phyloP scores from a whole-genome alignment of 208 protist genomes.

The Endotrypanum monterogeii region DNA sequence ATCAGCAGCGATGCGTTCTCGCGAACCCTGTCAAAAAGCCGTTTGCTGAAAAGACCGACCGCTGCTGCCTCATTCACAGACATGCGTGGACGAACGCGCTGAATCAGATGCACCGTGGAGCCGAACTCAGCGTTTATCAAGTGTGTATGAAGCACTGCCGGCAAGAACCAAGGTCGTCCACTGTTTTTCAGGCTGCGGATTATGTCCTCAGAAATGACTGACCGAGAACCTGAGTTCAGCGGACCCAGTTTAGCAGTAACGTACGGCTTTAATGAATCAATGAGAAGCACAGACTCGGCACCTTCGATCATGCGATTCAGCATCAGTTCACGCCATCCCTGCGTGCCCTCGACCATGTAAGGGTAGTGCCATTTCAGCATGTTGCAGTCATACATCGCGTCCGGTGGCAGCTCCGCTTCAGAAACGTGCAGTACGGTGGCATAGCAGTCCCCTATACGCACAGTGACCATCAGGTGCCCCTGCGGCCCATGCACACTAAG shows the following conservation, averaged over 20 bases:
- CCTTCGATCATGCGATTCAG: constrained; percentile 83
- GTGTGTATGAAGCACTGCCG: constrained; percentile 70
- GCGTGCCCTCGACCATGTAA: constrained; percentile 66
- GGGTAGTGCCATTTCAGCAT: constrained; percentile 91
- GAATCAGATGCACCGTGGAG: constrained; percentile 75
- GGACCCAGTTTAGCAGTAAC: constrained; percentile 67
- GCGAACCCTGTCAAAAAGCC: constrained; percentile 56
- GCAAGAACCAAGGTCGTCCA: constrained; percentile 76
- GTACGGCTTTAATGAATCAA: constrained; percentile 74
- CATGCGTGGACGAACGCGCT: constrained; percentile 60
- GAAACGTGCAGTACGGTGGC: constrained; percentile 77
- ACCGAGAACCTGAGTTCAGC: constrained; percentile 39
- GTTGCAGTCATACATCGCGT: constrained; percentile 75
- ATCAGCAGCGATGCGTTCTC: constrained; percentile 75
- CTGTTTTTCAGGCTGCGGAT: constrained; percentile 62
- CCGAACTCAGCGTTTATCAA: constrained; percentile 83
- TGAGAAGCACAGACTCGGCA: constrained; percentile 73
- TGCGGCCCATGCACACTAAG: constrained; percentile 43
- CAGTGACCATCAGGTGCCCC: constrained; percentile 86
- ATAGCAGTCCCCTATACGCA: constrained; percentile 87
- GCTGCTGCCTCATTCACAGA: constrained; percentile 74
- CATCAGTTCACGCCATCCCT: constrained; percentile 68
- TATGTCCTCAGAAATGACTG: constrained; percentile 65
- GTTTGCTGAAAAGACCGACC: constrained; percentile 68
- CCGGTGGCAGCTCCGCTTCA: constrained; percentile 67